A percentile compares a stretch with the other conserved stretches of the same genome.
Conservation (phyloP, 2,329 filamentous ascomycete genomes). For the Trichoderma koningii region DNA sequence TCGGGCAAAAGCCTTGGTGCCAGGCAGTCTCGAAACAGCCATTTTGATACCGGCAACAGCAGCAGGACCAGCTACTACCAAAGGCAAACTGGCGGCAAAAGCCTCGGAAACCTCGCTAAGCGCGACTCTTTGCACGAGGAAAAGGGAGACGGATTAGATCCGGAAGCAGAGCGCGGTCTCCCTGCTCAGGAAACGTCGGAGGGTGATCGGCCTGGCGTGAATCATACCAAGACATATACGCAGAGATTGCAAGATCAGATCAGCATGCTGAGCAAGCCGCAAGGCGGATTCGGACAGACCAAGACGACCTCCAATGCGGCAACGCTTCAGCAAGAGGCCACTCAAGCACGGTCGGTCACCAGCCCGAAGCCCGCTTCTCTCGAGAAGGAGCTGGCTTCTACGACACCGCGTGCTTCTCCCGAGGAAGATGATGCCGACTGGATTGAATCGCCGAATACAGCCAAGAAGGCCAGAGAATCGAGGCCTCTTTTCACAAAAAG, state of each 20-base stretch:
- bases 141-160: slow-evolving; percentile 56
- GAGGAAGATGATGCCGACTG: slow-evolving; percentile 59
- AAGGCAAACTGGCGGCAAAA: slow-evolving; percentile 72
- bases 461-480: slow-evolving; percentile 35
- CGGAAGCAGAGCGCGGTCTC: slow-evolving; percentile 47
- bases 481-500: slow-evolving; percentile 61
- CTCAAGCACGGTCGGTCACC: slow-evolving; percentile 35
- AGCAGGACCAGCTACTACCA: slow-evolving; percentile 73
- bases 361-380: slow-evolving; percentile 38
- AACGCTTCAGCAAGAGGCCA: slow-evolving; percentile 26
- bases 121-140: slow-evolving; percentile 49
- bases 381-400: slow-evolving; percentile 39
- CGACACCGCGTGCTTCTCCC: slow-evolving; percentile 63
- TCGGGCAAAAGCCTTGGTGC: slow-evolving; percentile 80
- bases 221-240: slow-evolving; percentile 86
- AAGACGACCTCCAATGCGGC: slow-evolving; percentile 49
- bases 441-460: slow-evolving; percentile 56
- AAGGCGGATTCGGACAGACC: slow-evolving; percentile 49
- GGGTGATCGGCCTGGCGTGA: slow-evolving; percentile 45
- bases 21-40: slow-evolving; percentile 73
- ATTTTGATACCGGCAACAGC: slow-evolving; percentile 69
- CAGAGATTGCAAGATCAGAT: slow-evolving; percentile 92
- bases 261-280: slow-evolving; percentile 66
- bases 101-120: slow-evolving; percentile 56
- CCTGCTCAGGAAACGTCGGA: slow-evolving; percentile 43